Percentiles rank a stretch among this genome's conserved stretches.
phyloP scores from a whole-genome alignment of 2,329 filamentous ascomycete genomes.

The Lecanosticta acicola region DNA sequence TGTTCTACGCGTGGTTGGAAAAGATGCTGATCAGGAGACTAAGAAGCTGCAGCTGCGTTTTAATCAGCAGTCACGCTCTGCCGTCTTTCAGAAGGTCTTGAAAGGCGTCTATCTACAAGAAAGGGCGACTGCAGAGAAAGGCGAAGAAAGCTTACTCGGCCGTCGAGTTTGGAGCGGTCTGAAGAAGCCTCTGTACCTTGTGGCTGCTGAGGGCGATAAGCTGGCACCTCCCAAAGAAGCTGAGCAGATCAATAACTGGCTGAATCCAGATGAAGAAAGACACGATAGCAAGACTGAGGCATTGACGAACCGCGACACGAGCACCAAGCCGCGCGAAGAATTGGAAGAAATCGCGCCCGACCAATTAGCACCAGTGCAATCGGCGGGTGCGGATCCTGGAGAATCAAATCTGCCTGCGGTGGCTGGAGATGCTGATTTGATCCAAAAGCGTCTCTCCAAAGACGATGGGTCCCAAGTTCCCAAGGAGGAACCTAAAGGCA shows the following conservation, averaged over 20 bases:
- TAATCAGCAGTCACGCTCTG: slow-evolving; percentile 77
- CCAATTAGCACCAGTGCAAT: slow-evolving; percentile 7
- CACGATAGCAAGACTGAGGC: slow-evolving; percentile 4
- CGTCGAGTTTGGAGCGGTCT: slow-evolving; percentile 66
- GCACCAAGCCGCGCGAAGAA: not conserved
- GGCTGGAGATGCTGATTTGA: slow-evolving; percentile 8
- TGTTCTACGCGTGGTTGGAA: slow-evolving; percentile 70
- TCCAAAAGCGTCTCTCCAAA: not conserved
- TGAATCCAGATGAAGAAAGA: slow-evolving; percentile 14
- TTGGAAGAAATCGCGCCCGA: slow-evolving; percentile 6
- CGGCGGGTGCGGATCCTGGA: not conserved
- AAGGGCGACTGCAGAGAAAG: slow-evolving; percentile 5
- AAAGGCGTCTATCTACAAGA: slow-evolving; percentile 51
- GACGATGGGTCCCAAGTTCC: not conserved
- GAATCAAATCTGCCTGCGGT: slow-evolving; percentile 1
- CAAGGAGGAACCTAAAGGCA: not conserved
- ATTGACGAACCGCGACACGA: not conserved
- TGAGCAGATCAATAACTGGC: slow-evolving; percentile 55
- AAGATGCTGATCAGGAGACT: slow-evolving; percentile 58
- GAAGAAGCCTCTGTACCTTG: slow-evolving; percentile 67
- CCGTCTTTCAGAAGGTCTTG: slow-evolving; percentile 76
- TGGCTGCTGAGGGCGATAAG: slow-evolving; percentile 70
- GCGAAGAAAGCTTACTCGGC: slow-evolving; percentile 57
- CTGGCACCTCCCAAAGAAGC: slow-evolving; percentile 69
- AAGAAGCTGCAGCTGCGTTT: slow-evolving; percentile 64